phyloP scores from a whole-genome alignment of 2,329 filamentous ascomycete genomes.

The Clonostachys chloroleuca region DNA sequence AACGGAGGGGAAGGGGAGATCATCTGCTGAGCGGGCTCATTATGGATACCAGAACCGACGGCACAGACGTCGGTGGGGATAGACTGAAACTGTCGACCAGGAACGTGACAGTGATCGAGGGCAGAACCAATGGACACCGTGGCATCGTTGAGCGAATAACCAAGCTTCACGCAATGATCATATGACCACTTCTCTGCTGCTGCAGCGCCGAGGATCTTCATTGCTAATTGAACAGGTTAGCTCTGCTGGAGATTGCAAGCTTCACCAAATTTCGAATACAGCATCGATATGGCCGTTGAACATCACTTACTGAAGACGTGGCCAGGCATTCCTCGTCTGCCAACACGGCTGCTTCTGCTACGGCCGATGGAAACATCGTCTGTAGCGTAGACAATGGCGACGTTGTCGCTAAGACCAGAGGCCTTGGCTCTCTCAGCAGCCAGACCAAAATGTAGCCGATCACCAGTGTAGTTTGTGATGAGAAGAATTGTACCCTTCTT shows the following conservation, averaged over 20 bases:
- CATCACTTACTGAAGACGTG: conserved; percentile 40
- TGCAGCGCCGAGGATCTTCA: conserved; percentile 66
- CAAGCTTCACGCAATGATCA: conserved; percentile 53
- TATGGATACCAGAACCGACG: conserved; percentile 52
- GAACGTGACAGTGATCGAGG: conserved; percentile 69
- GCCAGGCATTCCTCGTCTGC: conserved; percentile 67
- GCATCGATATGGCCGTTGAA: conserved; percentile 39
- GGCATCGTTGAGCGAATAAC: conserved; percentile 55
- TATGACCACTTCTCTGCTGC: conserved; percentile 50
- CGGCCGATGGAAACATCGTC: conserved; percentile 72
- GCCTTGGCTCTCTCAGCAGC: conserved; percentile 70
- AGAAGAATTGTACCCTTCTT: conserved; percentile 62
- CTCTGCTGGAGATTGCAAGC: background rate
- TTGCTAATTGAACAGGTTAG: conserved; percentile 28
- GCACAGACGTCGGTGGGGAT: conserved; percentile 26
- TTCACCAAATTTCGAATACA: background rate
- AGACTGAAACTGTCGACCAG: conserved; percentile 53
- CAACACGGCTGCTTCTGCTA: conserved; percentile 63
- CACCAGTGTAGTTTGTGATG: conserved; percentile 72
- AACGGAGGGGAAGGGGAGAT: conserved; percentile 31
- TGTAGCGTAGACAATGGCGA: conserved; percentile 67
- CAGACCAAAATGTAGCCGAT: conserved; percentile 71
- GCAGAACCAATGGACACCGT: conserved; percentile 62
- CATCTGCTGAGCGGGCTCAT: conserved; percentile 24
- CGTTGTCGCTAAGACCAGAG: conserved; percentile 35